A percentile compares a stretch with the other conserved stretches of the same genome.
Evolutionary conservation across 345 rosid species (phyloP).

Genomic region (Moricandia arvensis): DNA sequence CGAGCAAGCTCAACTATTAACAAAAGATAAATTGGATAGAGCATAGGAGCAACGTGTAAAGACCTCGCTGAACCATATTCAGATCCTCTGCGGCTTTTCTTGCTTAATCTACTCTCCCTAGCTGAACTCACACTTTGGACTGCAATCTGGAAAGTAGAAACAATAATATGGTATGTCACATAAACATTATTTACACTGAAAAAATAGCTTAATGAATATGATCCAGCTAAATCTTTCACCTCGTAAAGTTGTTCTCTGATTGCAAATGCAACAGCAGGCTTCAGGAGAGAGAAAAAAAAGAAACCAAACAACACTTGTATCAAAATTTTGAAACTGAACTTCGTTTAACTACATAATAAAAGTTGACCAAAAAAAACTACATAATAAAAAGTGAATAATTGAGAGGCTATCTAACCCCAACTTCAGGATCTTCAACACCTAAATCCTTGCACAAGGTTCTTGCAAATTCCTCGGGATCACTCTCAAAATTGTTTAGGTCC

Average conservation of each 20-base stretch:
- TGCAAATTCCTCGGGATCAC: conserved; percentile 94
- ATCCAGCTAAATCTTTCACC: conserved; percentile 42
- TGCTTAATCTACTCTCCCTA: conserved; percentile 76
- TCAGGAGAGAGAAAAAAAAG: conserved; percentile 26
- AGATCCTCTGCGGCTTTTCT: conserved; percentile 81
- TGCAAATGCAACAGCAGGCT: conserved; percentile 96
- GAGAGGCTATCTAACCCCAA: conserved; percentile 60
- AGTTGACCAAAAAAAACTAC: too few relatives aligned
- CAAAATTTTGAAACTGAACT: background rate
- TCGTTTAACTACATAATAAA: background rate
- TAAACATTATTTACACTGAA: too few relatives aligned
- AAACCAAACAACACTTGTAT: conserved; percentile 13
- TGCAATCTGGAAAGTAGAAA: conserved; percentile 59
- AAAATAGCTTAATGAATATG: conserved; percentile 10
- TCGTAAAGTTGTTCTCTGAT: conserved; percentile 94
- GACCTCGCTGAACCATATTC: conserved; percentile 75
- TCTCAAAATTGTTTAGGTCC: conserved; percentile 91
- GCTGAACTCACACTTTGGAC: conserved; percentile 84
- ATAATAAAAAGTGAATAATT: background rate
- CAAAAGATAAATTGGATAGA: conserved; percentile 1
- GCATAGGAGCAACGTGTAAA: background rate
- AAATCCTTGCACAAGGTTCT: conserved; percentile 82
- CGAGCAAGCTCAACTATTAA: background rate
- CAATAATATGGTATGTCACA: background rate
- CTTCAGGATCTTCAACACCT: conserved; percentile 89